A percentile compares a stretch with the other conserved stretches of the same genome.
phyloP scores from a whole-genome alignment of 805 yeast genomes.

The Priceomyces carsonii region DNA sequence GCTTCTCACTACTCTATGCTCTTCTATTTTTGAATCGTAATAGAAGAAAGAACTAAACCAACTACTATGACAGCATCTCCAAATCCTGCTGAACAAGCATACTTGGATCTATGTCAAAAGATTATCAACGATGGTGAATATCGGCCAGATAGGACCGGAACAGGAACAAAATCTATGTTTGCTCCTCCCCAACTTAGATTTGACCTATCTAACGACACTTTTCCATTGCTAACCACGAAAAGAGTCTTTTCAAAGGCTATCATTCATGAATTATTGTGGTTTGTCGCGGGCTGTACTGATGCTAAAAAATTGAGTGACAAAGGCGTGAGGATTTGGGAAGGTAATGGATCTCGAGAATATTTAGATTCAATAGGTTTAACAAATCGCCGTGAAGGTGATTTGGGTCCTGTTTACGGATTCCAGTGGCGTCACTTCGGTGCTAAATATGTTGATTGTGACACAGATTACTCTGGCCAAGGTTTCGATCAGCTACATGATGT shows the following conservation, averaged over 20 bases:
- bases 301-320: constrained; percentile 74
- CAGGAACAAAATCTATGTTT: constrained; percentile 88
- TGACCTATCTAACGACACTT: constrained; percentile 64
- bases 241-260: constrained; percentile 88
- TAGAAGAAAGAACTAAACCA: too few species aligned
- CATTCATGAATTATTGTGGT: constrained; percentile 90
- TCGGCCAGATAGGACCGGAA: constrained; percentile 96
- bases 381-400: constrained; percentile 84
- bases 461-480: constrained; percentile 86
- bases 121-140: constrained; percentile 85
- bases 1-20: too few species aligned
- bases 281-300: constrained; percentile 85
- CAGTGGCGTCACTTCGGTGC: constrained; percentile 99
- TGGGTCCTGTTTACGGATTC: constrained; percentile 98
- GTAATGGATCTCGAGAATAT: constrained; percentile 92
- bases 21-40: too few species aligned
- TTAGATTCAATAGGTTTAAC: constrained; percentile 80
- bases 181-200: constrained; percentile 97
- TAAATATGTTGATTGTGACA: constrained; percentile 78
- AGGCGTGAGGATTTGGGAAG: constrained; percentile 99
- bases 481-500: constrained; percentile 85
- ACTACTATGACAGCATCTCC: constrained; percentile 27
- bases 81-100: constrained; percentile 76
- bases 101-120: constrained; percentile 74
- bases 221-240: constrained; percentile 92